phyloP scores from a whole-genome alignment of 192 early-diverging fungal species.

The Podila epigama region DNA sequence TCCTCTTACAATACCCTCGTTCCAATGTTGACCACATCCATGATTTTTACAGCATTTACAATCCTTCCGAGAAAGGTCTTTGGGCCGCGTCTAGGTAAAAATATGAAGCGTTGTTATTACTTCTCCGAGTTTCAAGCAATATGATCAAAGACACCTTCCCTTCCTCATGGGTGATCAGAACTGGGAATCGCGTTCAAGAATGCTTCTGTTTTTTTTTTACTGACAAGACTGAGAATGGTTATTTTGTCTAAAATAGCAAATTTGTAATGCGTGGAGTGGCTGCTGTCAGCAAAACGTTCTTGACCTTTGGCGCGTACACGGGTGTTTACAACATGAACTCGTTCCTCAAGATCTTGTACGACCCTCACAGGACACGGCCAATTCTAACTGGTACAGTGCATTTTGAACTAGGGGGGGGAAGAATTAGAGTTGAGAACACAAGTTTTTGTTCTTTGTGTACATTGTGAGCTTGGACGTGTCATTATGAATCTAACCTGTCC shows the following conservation, averaged over 20 bases:
- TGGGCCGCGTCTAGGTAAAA: constrained; percentile 32
- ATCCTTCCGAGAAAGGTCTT: constrained; percentile 22
- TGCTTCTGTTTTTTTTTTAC: constrained; percentile 4
- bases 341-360: constrained; percentile 62
- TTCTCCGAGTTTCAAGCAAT: too few species aligned
- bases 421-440: constrained; percentile 12
- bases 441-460: neutral
- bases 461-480: neutral
- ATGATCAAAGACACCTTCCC: too few species aligned
- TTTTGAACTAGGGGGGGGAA: neutral
- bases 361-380: constrained; percentile 60
- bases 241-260: neutral
- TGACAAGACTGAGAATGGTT: neutral
- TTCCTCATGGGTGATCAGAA: too few species aligned
- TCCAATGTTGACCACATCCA: constrained; percentile 37
- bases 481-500: neutral
- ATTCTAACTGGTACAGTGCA: constrained; percentile 66
- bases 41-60: constrained; percentile 43
- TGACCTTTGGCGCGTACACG: constrained; percentile 47
- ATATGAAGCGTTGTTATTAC: too few species aligned
- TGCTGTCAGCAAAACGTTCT: constrained; percentile 32
- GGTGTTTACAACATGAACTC: constrained; percentile 64
- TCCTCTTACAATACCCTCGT: constrained; percentile 25
- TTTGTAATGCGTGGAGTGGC: constrained; percentile 40
- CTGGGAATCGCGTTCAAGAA: too few species aligned